These are phyloP conservation scores for Massarina eburnea DNA, from an alignment of 2,329 filamentous ascomycete genomes.

Conservation along the genomic window DNA sequence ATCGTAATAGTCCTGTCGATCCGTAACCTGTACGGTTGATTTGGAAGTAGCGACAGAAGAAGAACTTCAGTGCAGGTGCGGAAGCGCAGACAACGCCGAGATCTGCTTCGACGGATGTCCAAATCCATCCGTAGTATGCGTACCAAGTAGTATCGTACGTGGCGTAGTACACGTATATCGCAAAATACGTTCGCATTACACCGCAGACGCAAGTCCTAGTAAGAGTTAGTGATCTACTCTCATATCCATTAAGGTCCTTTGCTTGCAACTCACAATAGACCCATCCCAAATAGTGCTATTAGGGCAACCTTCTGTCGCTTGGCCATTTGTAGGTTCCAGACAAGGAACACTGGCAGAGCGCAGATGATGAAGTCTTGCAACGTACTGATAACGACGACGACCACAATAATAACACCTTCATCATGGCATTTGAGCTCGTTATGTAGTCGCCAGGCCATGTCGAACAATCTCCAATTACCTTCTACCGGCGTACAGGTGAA, in stretches of 20 bases:
- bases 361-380: conserved; percentile 46
- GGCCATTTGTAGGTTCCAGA: conserved; percentile 49
- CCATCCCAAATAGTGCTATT: conserved; percentile 48
- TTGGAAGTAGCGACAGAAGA: conserved; percentile 46
- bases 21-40: conserved; percentile 14
- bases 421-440: conserved; percentile 40
- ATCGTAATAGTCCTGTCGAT: neutral
- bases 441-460: conserved; percentile 32
- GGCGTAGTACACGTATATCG: conserved; percentile 33
- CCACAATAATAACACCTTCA: conserved; percentile 42
- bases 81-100: conserved; percentile 48
- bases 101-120: conserved; percentile 46
- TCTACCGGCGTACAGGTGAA: conserved; percentile 43
- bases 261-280: conserved; percentile 41
- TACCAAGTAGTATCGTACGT: conserved; percentile 47
- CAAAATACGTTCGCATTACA: conserved; percentile 42
- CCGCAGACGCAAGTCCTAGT: conserved; percentile 37
- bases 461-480: conserved; percentile 46
- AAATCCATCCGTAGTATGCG: conserved; percentile 43
- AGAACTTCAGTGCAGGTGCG: conserved; percentile 47
- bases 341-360: conserved; percentile 47
- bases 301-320: conserved; percentile 47
- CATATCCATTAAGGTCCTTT: neutral
- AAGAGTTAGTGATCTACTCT: conserved; percentile 1
- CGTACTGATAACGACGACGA: conserved; percentile 43